Evolutionary conservation across 2,329 filamentous ascomycete genomes (phyloP).

Genomic region (Neoscytalidium dimidiatum): DNA sequence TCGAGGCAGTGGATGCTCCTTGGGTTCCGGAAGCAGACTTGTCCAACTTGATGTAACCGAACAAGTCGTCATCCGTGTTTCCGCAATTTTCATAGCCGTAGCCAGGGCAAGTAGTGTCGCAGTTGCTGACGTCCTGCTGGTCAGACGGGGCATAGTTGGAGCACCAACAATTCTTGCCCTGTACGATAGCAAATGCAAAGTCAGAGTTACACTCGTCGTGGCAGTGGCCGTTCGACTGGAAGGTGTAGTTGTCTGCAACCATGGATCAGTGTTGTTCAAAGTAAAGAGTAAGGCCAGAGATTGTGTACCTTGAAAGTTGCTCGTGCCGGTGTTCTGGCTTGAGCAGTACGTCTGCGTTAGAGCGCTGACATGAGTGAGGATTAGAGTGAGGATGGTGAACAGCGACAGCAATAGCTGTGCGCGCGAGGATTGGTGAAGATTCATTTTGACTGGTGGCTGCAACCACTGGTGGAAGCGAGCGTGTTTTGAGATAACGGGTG

Average conservation of each 20-base stretch:
- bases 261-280: background rate
- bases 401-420: slow-evolving; percentile 3
- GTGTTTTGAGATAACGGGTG: slow-evolving; percentile 3
- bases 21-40: slow-evolving; percentile 61
- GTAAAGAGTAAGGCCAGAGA: background rate
- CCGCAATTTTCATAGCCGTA: slow-evolving; percentile 69
- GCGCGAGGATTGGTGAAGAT: background rate
- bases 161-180: slow-evolving; percentile 71
- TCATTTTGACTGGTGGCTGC: slow-evolving; percentile 2
- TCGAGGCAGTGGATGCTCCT: slow-evolving; percentile 35
- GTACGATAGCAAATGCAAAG: slow-evolving; percentile 69
- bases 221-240: slow-evolving; percentile 72
- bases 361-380: slow-evolving; percentile 3
- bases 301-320: slow-evolving; percentile 34
- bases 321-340: slow-evolving; percentile 43
- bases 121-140: slow-evolving; percentile 47
- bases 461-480: background rate
- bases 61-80: slow-evolving; percentile 54
- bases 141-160: slow-evolving; percentile 64
- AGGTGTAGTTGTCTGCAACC: slow-evolving; percentile 36
- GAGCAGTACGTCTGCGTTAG: slow-evolving; percentile 47
- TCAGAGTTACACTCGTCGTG: slow-evolving; percentile 56
- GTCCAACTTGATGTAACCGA: slow-evolving; percentile 60
- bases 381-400: background rate
- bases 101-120: slow-evolving; percentile 66